phyloP scores from a whole-genome alignment of 192 early-diverging fungal genomes.

The Coemansia sp. region DNA sequence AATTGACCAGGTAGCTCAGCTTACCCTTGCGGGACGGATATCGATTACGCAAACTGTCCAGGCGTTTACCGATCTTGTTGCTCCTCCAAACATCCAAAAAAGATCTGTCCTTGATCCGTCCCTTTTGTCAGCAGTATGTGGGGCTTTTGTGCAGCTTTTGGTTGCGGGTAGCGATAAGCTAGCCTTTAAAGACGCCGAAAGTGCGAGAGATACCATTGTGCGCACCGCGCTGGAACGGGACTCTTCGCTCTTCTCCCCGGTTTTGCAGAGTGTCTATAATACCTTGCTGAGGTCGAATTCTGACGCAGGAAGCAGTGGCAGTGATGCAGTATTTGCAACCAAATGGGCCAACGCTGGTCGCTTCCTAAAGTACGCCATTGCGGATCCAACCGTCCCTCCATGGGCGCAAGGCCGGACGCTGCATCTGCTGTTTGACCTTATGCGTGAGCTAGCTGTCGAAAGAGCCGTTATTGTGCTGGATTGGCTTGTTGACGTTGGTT shows the following conservation, averaged over 20 bases:
- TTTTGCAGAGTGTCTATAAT: conserved; percentile 10
- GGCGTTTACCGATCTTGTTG: conserved; percentile 19
- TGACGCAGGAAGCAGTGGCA: not conserved
- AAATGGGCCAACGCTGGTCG: conserved; percentile 10
- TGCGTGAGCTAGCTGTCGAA: conserved; percentile 13
- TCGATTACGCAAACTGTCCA: conserved; percentile 14
- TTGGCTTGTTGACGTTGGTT: conserved; percentile 16
- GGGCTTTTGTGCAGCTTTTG: conserved; percentile 17
- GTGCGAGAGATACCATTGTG: conserved; percentile 21
- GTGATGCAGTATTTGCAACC: not conserved
- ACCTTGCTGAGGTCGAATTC: not conserved
- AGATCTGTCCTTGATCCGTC: not conserved
- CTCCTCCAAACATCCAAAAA: conserved; percentile 5
- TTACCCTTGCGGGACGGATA: conserved; percentile 19
- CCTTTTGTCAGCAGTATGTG: conserved; percentile 5
- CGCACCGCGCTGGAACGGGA: conserved; percentile 22
- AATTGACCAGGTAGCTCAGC: not conserved
- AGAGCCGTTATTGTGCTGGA: conserved; percentile 17
- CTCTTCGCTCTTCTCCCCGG: conserved; percentile 10
- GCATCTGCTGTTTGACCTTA: conserved; percentile 7
- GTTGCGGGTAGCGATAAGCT: conserved; percentile 19
- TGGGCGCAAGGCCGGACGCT: conserved; percentile 29
- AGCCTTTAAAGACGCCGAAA: not conserved
- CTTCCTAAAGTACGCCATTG: conserved; percentile 12
- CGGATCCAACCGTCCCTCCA: conserved; percentile 30